phyloP scores from a whole-genome alignment of 192 early-diverging fungal species.

The Entomortierella parvispora region DNA sequence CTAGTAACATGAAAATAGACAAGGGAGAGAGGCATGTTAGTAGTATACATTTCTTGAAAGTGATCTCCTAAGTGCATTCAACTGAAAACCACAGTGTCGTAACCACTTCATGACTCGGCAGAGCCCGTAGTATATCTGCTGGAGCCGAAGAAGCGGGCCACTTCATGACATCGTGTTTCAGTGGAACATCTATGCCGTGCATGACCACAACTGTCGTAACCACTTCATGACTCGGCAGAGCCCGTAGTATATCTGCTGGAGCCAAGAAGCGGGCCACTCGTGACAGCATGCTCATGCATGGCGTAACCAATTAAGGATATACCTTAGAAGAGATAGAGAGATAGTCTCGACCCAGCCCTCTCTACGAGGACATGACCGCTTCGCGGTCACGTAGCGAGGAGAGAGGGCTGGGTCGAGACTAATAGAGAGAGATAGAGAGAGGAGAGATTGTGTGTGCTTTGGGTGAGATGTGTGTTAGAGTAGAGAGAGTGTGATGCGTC shows the following conservation, averaged over 20 bases:
- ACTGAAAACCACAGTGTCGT: conserved; percentile 21
- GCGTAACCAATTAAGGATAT: conserved; percentile 22
- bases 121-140: conserved; percentile 30
- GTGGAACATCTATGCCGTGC: too few relatives aligned
- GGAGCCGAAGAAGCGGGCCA: conserved; percentile 21
- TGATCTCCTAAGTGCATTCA: conserved; percentile 15
- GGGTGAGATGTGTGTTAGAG: too few relatives aligned
- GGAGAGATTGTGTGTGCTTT: too few relatives aligned
- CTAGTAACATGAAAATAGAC: conserved; percentile 21
- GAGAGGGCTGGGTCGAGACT: too few relatives aligned
- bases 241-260: conserved; percentile 32
- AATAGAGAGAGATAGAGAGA: too few relatives aligned
- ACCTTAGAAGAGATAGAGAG: conserved; percentile 13
- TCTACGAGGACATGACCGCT: too few relatives aligned
- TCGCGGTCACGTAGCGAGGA: too few relatives aligned
- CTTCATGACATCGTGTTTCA: too few relatives aligned
- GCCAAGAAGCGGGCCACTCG: conserved; percentile 22
- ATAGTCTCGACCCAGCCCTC: too few relatives aligned
- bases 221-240: conserved; percentile 29
- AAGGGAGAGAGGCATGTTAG: conserved; percentile 24
- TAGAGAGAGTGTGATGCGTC: too few relatives aligned
- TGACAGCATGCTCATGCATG: conserved; percentile 26
- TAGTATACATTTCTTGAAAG: conserved; percentile 20
- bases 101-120: conserved; percentile 31
- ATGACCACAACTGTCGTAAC: conserved; percentile 18